Conservation (phyloP, 2,329 filamentous ascomycete species). For the Akanthomyces lecanii region DNA sequence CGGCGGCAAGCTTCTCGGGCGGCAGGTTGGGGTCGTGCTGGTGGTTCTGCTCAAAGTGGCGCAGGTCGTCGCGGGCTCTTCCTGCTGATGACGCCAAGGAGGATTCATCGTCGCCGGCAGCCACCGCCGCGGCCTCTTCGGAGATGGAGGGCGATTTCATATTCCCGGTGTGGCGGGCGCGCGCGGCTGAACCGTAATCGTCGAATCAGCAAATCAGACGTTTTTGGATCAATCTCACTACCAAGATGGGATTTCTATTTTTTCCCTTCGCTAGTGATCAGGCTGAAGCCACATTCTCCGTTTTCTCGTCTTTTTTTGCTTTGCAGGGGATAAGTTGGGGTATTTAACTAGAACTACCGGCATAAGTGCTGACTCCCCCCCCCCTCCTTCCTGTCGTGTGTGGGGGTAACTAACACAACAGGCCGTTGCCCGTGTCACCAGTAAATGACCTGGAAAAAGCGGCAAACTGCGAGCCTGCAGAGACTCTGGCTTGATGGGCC, state of each 20-base stretch:
- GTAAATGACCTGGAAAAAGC: background rate
- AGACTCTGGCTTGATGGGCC: background rate
- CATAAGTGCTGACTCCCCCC: background rate
- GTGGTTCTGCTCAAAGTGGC: conserved; percentile 30
- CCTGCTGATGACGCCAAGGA: background rate
- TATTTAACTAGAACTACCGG: background rate
- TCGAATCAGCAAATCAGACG: background rate
- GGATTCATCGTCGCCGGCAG: background rate
- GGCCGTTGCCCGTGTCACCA: background rate
- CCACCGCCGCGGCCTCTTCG: background rate
- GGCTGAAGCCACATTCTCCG: background rate
- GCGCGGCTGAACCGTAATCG: background rate
- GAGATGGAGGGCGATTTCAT: background rate
- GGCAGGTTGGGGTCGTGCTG: conserved; percentile 34
- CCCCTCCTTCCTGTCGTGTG: background rate
- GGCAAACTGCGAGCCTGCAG: conserved; percentile 24
- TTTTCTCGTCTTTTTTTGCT: background rate
- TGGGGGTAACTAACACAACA: background rate
- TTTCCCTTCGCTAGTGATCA: background rate
- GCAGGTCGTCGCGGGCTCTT: conserved; percentile 20
- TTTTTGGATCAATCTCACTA: too few species aligned
- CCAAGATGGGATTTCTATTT: too few species aligned
- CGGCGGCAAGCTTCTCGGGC: conserved; percentile 29
- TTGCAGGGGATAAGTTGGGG: background rate
- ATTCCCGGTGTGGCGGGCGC: background rate